Conservation (phyloP, 805 yeast genomes). For the Yarrowia sp. region DNA sequence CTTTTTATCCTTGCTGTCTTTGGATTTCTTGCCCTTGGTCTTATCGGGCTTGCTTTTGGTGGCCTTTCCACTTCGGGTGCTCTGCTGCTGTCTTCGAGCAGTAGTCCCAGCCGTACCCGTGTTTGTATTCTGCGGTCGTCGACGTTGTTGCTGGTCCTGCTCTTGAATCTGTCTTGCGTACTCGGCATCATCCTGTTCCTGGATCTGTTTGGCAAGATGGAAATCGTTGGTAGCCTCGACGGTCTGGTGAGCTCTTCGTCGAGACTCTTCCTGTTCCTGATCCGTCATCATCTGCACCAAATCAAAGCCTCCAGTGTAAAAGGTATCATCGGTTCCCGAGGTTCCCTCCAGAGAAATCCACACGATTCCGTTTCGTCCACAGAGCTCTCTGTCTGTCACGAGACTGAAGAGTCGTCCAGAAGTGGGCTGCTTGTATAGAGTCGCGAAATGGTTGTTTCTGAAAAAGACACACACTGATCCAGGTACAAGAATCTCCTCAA, state of each 20-base stretch:
- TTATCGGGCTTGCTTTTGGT: constrained; percentile 15
- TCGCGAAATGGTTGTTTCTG: constrained; percentile 88
- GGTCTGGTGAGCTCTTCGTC: constrained; percentile 17
- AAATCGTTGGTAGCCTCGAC: constrained; percentile 45
- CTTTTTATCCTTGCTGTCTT: constrained; percentile 41
- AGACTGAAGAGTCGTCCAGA: constrained; percentile 63
- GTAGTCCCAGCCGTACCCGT: neutral
- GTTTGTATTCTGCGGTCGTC: neutral
- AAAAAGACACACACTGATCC: constrained; percentile 75
- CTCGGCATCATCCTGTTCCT: constrained; percentile 46
- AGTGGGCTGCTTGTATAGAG: constrained; percentile 56
- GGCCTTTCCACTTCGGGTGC: constrained; percentile 25
- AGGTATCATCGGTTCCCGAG: constrained; percentile 72
- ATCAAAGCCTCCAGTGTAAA: constrained; percentile 68
- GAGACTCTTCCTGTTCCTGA: constrained; percentile 21
- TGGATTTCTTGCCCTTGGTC: constrained; percentile 15
- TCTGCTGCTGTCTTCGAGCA: neutral
- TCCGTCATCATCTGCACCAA: constrained; percentile 13
- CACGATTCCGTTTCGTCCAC: constrained; percentile 55
- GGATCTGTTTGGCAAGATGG: constrained; percentile 49
- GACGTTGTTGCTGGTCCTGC: constrained; percentile 16
- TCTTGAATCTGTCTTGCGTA: constrained; percentile 43
- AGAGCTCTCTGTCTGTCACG: constrained; percentile 72
- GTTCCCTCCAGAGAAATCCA: constrained; percentile 82
- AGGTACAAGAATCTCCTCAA: constrained; percentile 56